Percentiles rank a stretch among this genome's conserved stretches.
phyloP scores from a whole-genome alignment of 108 stramenopile genomes.

The Aureococcus anophagefferens region DNA sequence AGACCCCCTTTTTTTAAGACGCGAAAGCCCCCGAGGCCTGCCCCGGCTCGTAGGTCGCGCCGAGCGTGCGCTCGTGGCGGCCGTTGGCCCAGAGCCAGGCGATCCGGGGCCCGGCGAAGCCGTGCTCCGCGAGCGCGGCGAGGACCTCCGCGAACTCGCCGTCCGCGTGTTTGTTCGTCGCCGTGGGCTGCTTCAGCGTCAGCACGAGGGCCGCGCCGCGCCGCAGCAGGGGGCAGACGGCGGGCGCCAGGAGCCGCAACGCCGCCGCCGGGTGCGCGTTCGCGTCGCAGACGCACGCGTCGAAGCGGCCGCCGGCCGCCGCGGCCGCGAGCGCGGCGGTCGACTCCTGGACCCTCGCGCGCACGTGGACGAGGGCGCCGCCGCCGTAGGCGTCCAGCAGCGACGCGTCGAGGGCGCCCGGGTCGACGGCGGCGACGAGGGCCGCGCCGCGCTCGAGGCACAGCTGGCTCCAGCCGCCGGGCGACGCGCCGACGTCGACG shows the following conservation, averaged over 20 bases:
- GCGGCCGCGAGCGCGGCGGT: not conserved
- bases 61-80: not conserved
- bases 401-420: not conserved
- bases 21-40: too few relatives aligned
- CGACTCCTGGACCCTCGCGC: not conserved
- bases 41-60: conserved; percentile 11
- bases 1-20: too few relatives aligned
- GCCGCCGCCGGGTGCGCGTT: not conserved
- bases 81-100: conserved; percentile 1
- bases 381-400: too few relatives aligned
- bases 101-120: too few relatives aligned
- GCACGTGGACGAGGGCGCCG: not conserved
- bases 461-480: not conserved
- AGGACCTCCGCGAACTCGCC: too few relatives aligned
- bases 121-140: too few relatives aligned
- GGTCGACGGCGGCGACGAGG: not conserved
- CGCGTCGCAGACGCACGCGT: not conserved
- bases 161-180: too few relatives aligned
- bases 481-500: not conserved
- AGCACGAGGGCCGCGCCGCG: not conserved
- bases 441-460: not conserved
- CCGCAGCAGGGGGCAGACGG: not conserved
- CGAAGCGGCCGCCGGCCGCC: not conserved
- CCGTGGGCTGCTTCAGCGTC: not conserved
- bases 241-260: not conserved